Base-by-base conservation (phyloP, 306 rosid species). In the Medicago lupulina region DNA sequence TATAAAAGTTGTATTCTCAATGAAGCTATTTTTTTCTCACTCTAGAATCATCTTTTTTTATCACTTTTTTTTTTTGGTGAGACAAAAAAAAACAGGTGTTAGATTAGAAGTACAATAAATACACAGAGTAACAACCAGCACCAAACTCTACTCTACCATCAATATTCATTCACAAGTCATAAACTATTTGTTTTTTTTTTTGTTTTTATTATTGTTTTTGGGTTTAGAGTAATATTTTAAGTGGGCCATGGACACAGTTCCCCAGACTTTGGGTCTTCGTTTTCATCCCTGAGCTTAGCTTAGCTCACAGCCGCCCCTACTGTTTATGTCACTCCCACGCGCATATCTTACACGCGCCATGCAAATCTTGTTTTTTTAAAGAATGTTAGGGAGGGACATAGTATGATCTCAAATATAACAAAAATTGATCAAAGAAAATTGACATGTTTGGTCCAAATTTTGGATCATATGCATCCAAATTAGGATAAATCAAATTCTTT, bases 281-380 rank as follows among this genome's bases (percentile, higher is more conserved):
- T 76, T 47, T 83, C 78, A 67, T 71, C 76, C 13, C 75, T 59
- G 0, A 17, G 13, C 76, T 13, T n/a, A 39, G 13, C 76, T 13
- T n/a, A 39, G 58, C 58, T 67, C 58, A 28, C 80, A 83, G 91
- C 96, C 93, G 93, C 88, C 91, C 85, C 74, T 76, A 81, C 91
- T 89, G 85, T 87, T 23, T 7, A 8, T 3, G 1, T n/a, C 19
- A 2, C 10, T 0, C 60, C 84, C 89, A 88, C 88, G 63, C 77
- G 57, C 86, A 3, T 4, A 6, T 9, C 7, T 3, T 16, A 51
- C 66, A 67, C 21, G 59, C 63, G 10, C 19, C 6, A 31, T 18
- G 60, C 50, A 44, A 28, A 28, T 4, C 34, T 28, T 28, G 23
- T 21, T 21, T 21, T n/a, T n/a, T n/a, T n/a, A n/a, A n/a, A n/a